Percentiles rank a stretch among this genome's conserved stretches.
Conservation (phyloP, 176 grass and related monocot genomes). For the Musa schizocarpa region DNA sequence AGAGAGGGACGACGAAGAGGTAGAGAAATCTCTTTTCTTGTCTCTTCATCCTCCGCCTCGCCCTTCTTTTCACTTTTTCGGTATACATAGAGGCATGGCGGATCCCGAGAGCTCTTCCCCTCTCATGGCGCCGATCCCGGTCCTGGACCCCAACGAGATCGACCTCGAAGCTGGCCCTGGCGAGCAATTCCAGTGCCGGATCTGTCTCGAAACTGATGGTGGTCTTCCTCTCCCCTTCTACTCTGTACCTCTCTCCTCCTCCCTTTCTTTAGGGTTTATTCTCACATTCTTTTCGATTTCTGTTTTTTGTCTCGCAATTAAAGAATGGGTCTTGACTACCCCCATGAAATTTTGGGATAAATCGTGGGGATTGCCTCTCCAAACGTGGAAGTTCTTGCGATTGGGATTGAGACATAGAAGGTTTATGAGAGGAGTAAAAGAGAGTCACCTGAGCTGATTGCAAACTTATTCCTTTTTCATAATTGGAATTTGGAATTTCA, state of each 20-base stretch:
- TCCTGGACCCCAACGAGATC: slow-evolving; percentile 2
- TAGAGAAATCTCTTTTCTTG: too few species aligned
- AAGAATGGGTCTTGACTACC: background rate
- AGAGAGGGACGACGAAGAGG: too few species aligned
- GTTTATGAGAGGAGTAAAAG: background rate
- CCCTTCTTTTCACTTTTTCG: too few species aligned
- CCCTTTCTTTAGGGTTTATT: background rate
- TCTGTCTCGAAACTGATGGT: slow-evolving; percentile 97
- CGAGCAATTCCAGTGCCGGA: slow-evolving; percentile 96
- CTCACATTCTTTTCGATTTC: background rate
- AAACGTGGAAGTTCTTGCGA: background rate
- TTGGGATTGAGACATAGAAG: background rate
- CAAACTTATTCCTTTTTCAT: background rate
- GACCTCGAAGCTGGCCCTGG: slow-evolving; percentile 34
- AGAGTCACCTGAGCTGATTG: background rate
- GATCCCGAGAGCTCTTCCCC: slow-evolving; percentile 13
- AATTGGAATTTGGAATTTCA: slow-evolving; percentile 26
- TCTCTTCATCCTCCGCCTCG: too few species aligned
- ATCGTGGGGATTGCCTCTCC: background rate
- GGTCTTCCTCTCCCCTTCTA: background rate
- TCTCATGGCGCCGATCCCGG: background rate
- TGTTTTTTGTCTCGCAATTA: background rate
- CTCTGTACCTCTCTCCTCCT: background rate
- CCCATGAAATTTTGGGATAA: background rate
- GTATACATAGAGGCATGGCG: background rate